These are phyloP conservation scores for Xerocomus nothofagi DNA, from an alignment of 1,284 basidiomycete species.

Conservation along the genomic window DNA sequence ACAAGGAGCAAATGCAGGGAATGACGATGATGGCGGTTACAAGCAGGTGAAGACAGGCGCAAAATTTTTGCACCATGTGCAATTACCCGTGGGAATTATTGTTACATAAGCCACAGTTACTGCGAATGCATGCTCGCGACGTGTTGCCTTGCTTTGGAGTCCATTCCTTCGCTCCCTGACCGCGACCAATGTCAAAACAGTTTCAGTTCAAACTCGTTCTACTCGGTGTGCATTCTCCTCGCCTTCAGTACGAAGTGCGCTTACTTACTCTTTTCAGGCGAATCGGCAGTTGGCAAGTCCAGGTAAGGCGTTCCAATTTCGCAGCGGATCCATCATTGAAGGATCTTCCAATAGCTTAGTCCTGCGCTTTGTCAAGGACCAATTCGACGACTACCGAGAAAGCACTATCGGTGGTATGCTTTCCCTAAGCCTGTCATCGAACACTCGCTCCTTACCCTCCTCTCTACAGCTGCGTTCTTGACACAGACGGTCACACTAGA, in stretches of 20 bases:
- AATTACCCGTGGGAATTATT: slow-evolving; percentile 27
- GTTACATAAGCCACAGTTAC: slow-evolving; percentile 27
- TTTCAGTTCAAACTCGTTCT: slow-evolving; percentile 91
- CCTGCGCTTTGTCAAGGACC: slow-evolving; percentile 93
- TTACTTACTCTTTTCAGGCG: slow-evolving; percentile 53
- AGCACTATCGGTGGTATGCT: slow-evolving; percentile 79
- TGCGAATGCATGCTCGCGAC: slow-evolving; percentile 4
- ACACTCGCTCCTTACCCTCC: slow-evolving; percentile 16
- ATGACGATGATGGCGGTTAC: slow-evolving; percentile 31
- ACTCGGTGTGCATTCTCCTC: slow-evolving; percentile 56
- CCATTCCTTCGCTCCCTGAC: slow-evolving; percentile 15
- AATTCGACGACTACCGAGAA: slow-evolving; percentile 97
- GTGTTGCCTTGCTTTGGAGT: slow-evolving; percentile 1
- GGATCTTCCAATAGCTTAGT: slow-evolving; percentile 65
- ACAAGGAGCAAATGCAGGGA: slow-evolving; percentile 25
- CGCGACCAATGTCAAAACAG: slow-evolving; percentile 71
- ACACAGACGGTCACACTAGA: slow-evolving; percentile 94
- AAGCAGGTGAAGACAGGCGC: slow-evolving; percentile 11
- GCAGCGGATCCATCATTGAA: slow-evolving; percentile 6
- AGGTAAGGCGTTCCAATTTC: slow-evolving; percentile 49
- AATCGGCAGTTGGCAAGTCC: slow-evolving; percentile 97
- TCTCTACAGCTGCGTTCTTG: slow-evolving; percentile 80
- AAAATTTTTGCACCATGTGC: slow-evolving; percentile 31
- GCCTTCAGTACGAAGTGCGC: slow-evolving; percentile 1
- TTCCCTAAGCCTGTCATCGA: slow-evolving; percentile 5